A percentile compares a stretch with the other conserved stretches of the same genome.
phyloP scores from a whole-genome alignment of 1,284 basidiomycete species.

The Apiotrichum laibachii region DNA sequence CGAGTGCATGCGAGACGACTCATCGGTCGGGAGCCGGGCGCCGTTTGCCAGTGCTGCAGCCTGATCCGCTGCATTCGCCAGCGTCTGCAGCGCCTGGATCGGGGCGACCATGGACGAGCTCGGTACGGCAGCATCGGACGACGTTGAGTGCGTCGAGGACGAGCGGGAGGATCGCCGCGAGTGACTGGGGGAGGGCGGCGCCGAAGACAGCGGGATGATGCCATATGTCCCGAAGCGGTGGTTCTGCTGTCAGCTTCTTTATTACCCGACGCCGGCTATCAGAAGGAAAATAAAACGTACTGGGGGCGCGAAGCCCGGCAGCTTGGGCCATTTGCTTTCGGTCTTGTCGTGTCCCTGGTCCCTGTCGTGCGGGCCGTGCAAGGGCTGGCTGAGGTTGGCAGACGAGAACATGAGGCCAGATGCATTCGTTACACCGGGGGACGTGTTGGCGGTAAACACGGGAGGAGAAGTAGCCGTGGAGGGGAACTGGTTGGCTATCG shows the following conservation, averaged over 20 bases:
- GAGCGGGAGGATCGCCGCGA: slow-evolving; percentile 47
- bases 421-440: background rate
- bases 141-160: slow-evolving; percentile 76
- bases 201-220: slow-evolving; percentile 61
- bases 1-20: background rate
- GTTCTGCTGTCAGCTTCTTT: slow-evolving; percentile 56
- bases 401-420: background rate
- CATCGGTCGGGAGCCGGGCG: background rate
- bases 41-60: slow-evolving; percentile 58
- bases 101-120: slow-evolving; percentile 66
- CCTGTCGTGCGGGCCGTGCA: background rate
- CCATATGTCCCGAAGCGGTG: slow-evolving; percentile 89
- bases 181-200: slow-evolving; percentile 59
- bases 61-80: slow-evolving; percentile 89
- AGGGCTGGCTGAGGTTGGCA: background rate
- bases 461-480: slow-evolving; percentile 32
- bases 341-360: background rate
- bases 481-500: slow-evolving; percentile 37
- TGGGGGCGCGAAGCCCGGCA: slow-evolving; percentile 84
- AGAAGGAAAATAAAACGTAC: slow-evolving; percentile 51
- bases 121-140: slow-evolving; percentile 59
- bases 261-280: too few relatives aligned
- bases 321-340: slow-evolving; percentile 62
- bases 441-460: slow-evolving; percentile 15
- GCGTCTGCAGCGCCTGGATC: slow-evolving; percentile 84